Conservation (phyloP, 805 yeast genomes). For the Scheffersomyces ergatensis region DNA sequence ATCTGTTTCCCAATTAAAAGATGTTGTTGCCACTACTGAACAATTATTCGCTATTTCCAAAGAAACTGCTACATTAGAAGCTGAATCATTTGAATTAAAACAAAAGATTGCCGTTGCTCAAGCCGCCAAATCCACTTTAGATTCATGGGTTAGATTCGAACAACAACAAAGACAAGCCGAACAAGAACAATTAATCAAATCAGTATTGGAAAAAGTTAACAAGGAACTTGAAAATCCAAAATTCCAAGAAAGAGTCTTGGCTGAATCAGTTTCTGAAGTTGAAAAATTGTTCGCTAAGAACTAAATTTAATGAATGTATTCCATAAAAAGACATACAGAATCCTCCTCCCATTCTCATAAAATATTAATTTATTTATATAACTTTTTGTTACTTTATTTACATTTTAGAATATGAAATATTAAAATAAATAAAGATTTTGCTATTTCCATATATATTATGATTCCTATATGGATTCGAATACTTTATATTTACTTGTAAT, state of each 20-base stretch:
- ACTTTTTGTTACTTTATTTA: neutral
- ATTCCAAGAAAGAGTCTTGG: constrained; percentile 89
- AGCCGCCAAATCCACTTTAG: constrained; percentile 93
- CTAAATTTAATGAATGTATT: constrained; percentile 14
- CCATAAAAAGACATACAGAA: neutral
- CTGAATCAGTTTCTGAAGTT: constrained; percentile 88
- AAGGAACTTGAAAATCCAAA: constrained; percentile 79
- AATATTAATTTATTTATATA: neutral
- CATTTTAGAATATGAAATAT: neutral
- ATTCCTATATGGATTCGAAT: neutral
- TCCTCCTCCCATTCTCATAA: constrained; percentile 1
- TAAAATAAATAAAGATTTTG: constrained; percentile 1
- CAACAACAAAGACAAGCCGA: constrained; percentile 93
- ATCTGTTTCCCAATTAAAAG: constrained; percentile 83
- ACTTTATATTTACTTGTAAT: constrained; percentile 5
- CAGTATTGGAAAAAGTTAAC: constrained; percentile 87
- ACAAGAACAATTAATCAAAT: constrained; percentile 85
- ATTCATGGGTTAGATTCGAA: constrained; percentile 99
- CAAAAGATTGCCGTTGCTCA: constrained; percentile 83
- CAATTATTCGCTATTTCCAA: constrained; percentile 90
- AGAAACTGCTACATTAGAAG: constrained; percentile 96
- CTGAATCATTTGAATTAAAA: constrained; percentile 88
- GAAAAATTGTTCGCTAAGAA: constrained; percentile 74
- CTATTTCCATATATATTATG: too few species aligned
- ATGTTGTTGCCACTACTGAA: constrained; percentile 88